Evolutionary conservation across 805 yeast species (phyloP).

Genomic region (Diddensiella transvaalensis): DNA sequence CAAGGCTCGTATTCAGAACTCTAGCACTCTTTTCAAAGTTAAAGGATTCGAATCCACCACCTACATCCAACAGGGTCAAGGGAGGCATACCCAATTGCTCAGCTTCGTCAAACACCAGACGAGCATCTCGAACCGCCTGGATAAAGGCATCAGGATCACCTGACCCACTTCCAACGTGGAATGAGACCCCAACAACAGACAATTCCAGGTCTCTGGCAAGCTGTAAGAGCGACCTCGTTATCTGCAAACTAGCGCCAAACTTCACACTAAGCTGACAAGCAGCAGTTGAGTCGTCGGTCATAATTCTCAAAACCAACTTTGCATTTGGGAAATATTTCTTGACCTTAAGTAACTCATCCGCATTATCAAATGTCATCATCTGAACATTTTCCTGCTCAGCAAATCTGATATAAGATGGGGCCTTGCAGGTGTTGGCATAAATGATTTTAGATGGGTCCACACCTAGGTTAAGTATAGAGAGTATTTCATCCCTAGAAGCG

Average conservation of each 20-base stretch:
- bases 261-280: conserved; percentile 83
- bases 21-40: conserved; percentile 55
- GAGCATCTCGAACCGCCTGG: conserved; percentile 71
- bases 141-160: conserved; percentile 62
- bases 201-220: conserved; percentile 60
- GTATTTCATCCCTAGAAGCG: conserved; percentile 85
- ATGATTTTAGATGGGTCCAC: conserved; percentile 64
- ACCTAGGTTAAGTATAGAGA: conserved; percentile 57
- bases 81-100: conserved; percentile 39
- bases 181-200: conserved; percentile 78
- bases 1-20: conserved; percentile 54
- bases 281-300: conserved; percentile 86
- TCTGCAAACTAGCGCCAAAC: conserved; percentile 71
- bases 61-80: conserved; percentile 70
- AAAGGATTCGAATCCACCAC: conserved; percentile 81
- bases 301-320: conserved; percentile 69
- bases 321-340: conserved; percentile 64
- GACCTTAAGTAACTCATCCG: conserved; percentile 77
- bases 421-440: conserved; percentile 93
- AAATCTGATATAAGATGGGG: conserved; percentile 72
- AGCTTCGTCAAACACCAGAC: conserved; percentile 61
- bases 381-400: conserved; percentile 55
- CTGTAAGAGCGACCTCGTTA: conserved; percentile 53
- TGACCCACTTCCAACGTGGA: conserved; percentile 96
- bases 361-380: conserved; percentile 85